Conservation (phyloP, 1,284 basidiomycete species). For the Ustilago xerochloae region DNA sequence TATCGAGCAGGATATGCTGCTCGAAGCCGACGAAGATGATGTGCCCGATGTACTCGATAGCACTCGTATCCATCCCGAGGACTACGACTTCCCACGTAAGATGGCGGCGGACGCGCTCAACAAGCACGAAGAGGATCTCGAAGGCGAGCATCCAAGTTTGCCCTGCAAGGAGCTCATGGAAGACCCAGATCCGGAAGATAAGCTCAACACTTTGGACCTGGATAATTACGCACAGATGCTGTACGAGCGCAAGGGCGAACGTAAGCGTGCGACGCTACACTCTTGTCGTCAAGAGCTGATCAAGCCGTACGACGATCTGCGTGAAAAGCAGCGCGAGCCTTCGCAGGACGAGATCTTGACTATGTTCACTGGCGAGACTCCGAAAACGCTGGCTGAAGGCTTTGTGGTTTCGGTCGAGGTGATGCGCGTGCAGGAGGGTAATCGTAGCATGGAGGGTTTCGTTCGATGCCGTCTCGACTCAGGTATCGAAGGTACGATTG, state of each 20-base stretch:
- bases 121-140: slow-evolving; percentile 70
- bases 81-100: slow-evolving; percentile 96
- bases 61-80: slow-evolving; percentile 96
- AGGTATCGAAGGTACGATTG: slow-evolving; percentile 74
- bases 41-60: slow-evolving; percentile 89
- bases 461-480: slow-evolving; percentile 84
- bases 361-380: slow-evolving; percentile 94
- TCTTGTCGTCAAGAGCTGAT: slow-evolving; percentile 81
- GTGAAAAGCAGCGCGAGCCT: slow-evolving; percentile 78
- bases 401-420: slow-evolving; percentile 86
- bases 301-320: slow-evolving; percentile 82
- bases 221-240: slow-evolving; percentile 97
- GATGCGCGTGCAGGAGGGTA: slow-evolving; percentile 71
- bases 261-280: slow-evolving; percentile 76
- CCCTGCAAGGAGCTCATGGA: slow-evolving; percentile 78
- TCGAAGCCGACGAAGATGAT: slow-evolving; percentile 75
- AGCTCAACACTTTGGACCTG: slow-evolving; percentile 89
- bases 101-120: slow-evolving; percentile 98
- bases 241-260: slow-evolving; percentile 71
- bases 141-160: slow-evolving; percentile 61
- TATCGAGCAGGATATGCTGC: slow-evolving; percentile 72
- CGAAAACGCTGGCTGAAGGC: slow-evolving; percentile 80
- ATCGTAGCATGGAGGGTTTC: slow-evolving; percentile 36
- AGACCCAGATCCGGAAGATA: slow-evolving; percentile 81
- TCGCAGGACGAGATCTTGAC: slow-evolving; percentile 85